Conservation (phyloP, 2,329 filamentous ascomycete species). For the Cryphonectria japonica region DNA sequence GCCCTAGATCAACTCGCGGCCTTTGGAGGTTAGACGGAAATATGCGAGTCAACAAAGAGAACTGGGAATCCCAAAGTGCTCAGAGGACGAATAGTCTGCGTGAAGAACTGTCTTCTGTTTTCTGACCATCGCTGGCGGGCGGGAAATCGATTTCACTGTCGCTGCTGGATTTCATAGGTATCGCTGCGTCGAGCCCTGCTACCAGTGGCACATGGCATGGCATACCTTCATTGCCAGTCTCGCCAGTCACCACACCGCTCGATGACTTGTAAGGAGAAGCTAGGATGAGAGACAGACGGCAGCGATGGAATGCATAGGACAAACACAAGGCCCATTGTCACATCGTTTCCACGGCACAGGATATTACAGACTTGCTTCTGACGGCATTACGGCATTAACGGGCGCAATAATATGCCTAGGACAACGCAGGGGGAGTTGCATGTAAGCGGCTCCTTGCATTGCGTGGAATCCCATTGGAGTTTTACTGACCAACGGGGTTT, state of each 20-base stretch:
- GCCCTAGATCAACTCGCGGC: not conserved
- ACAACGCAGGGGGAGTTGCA: not conserved
- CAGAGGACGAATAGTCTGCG: not conserved
- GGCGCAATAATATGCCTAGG: slow-evolving; percentile 5
- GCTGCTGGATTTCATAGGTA: not conserved
- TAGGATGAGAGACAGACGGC: not conserved
- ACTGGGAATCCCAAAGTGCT: too few relatives aligned
- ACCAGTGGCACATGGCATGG: not conserved
- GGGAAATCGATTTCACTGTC: not conserved
- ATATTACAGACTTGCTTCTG: slow-evolving; percentile 12
- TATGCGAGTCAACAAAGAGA: not conserved
- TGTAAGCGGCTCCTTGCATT: not conserved
- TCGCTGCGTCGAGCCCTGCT: not conserved
- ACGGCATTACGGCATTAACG: not conserved
- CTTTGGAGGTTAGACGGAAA: not conserved
- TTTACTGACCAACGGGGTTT: not conserved
- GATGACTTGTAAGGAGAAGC: not conserved
- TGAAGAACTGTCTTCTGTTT: not conserved
- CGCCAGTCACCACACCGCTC: not conserved
- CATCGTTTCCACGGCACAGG: slow-evolving; percentile 2
- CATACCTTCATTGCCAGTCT: not conserved
- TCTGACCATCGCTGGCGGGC: not conserved
- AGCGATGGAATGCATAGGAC: not conserved
- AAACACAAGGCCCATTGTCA: not conserved
- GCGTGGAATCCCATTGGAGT: not conserved